Evolutionary conservation across 2,329 filamentous ascomycete species (phyloP), one percentile per base, ranked within the genome.

Genomic region (Aspergillus quadricinctus): DNA sequence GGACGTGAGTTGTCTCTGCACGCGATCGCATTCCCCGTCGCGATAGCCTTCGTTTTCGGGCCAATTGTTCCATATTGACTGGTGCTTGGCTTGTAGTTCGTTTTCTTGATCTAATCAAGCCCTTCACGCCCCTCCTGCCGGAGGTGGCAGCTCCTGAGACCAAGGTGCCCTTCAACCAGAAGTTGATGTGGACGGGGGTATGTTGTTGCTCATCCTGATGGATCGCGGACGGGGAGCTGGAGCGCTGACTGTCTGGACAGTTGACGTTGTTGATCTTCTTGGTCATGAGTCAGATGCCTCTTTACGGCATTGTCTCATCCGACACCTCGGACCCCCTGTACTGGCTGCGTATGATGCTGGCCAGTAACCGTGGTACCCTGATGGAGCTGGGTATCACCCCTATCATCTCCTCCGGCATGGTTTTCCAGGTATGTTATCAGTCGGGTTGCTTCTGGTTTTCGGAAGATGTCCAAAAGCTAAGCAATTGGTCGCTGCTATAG

Each of bases 261-360:
- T 86, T 93, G 76, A 97, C 94, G 64, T 86, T 99, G 69, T 83
- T 99, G 77, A 95, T 97, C 81, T 99, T 99, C 86, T 82, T 99
- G 84, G 92, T 99, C 79, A 99, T 99, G 94, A 97, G 92, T 81
- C 94, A 97, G 82, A 97, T 99, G 94, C 92, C 94, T 64, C 81
- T 94, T 61, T 99, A 99, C 81, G 94, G 94, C 80, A 99, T 99
- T 78, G 95, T 99, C 73, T 99, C 94, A 55, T 99, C 94, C 71
- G 90, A 94, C 79, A 97, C 92, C 69, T 97, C 94, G 60, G 95
- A 99, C 81, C 95, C 94, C 68, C 84, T 99, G 71, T 99, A 99
- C 86, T 99, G 94, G 94, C 85, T 99, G 73, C 89, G 94, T 79
- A 97, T 99, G 93, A 97, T 99, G 87, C 87, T 97, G 85, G 94